Conservation (phyloP, 176 grass and related monocot species). For the Eremochloa ophiuroides region DNA sequence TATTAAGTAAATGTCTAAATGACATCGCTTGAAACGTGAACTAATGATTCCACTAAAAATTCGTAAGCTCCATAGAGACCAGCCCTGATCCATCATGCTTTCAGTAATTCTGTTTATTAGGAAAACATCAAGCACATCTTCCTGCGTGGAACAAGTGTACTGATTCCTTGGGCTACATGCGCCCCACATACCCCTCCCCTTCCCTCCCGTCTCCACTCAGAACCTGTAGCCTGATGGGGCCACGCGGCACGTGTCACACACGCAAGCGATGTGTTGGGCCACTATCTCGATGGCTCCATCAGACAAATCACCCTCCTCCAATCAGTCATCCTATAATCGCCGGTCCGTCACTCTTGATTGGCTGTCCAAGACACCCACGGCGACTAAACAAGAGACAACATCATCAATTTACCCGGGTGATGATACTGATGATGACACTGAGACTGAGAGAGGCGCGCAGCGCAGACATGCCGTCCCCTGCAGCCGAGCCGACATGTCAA, state of each 20-base stretch:
- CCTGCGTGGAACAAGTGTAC: background rate
- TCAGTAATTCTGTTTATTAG: background rate
- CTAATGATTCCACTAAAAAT: too few relatives aligned
- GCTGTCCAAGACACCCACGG: background rate
- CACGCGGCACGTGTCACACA: background rate
- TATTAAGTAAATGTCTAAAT: too few relatives aligned
- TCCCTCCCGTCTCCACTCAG: background rate
- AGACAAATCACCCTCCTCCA: background rate
- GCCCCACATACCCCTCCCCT: background rate
- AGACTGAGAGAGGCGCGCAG: background rate
- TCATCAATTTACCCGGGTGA: background rate
- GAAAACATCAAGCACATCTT: background rate
- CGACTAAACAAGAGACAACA: background rate
- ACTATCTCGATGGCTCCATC: background rate
- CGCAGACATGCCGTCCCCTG: background rate
- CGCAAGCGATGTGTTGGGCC: background rate
- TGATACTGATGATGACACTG: background rate
- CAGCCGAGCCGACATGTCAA: constrained; percentile 21
- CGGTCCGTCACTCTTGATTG: constrained; percentile 17
- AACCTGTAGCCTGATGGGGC: background rate
- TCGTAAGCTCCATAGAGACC: too few relatives aligned
- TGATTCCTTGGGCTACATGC: background rate
- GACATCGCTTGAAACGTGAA: too few relatives aligned
- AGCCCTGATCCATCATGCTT: background rate
- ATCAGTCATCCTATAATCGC: background rate